phyloP scores from a whole-genome alignment of 192 early-diverging fungal genomes.

The Rhizophlyctis rosea region DNA sequence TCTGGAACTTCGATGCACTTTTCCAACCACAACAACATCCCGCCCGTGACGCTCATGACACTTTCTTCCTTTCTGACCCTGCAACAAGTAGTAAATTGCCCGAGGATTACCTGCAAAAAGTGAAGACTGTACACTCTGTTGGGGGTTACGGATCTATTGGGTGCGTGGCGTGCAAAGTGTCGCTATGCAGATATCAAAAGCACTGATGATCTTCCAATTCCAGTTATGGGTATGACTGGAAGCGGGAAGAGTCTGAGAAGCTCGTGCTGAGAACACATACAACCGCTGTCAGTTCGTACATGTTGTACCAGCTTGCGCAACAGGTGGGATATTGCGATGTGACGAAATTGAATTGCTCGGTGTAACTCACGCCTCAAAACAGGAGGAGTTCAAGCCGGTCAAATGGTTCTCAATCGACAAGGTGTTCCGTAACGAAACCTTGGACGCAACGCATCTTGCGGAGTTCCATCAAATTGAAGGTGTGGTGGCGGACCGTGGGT shows the following conservation, averaged over 20 bases:
- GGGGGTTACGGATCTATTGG: conserved; percentile 96
- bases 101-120: conserved; percentile 82
- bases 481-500: conserved; percentile 90
- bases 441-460: conserved; percentile 97
- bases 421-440: conserved; percentile 97
- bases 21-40: conserved; percentile 99
- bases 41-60: conserved; percentile 63
- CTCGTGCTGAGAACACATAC: conserved; percentile 96
- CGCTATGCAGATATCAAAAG: background rate
- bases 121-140: conserved; percentile 86
- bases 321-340: conserved; percentile 24
- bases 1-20: conserved; percentile 99
- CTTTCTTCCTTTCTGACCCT: conserved; percentile 63
- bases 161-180: conserved; percentile 12
- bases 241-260: conserved; percentile 86
- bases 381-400: conserved; percentile 84
- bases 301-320: conserved; percentile 91
- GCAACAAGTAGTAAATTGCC: conserved; percentile 74
- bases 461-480: conserved; percentile 99
- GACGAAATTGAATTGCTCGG: conserved; percentile 16
- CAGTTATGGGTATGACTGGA: conserved; percentile 88
- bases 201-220: background rate
- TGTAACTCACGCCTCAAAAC: conserved; percentile 16
- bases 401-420: conserved; percentile 99
- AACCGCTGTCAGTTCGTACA: conserved; percentile 85